Evolutionary conservation across 306 rosid species (phyloP), one percentile per base, ranked within the genome.

Genomic region (Arachis stenosperma): DNA sequence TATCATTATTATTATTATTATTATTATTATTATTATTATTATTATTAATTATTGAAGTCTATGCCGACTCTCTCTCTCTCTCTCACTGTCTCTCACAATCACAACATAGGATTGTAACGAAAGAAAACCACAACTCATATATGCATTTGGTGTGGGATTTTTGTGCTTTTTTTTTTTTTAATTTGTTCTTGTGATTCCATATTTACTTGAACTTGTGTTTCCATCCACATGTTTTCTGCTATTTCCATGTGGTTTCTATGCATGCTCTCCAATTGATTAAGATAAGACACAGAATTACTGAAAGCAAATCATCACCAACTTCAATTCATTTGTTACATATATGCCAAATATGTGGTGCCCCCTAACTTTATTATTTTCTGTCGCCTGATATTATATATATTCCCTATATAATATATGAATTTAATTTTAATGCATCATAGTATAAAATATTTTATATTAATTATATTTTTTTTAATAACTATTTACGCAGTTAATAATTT

Each of bases 201-300:
- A 22, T 22, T 22, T 40, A 27, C 69, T 44, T 46, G 8, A 50
- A 52, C 12, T 8, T 75, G 8, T 43, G 14, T 42, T 65, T 63
- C 50, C 66, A 62, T 70, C 64, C 71, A 70, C 60, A 63, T 53
- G 15, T 57, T 59, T 41, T 36, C 76, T 30, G 65, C 27, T 30
- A 53, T 17, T 58, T 61, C 54, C 48, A 39, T 39, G 43, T 15
- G 36, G 22, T 36, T 42, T 11, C 63, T 50, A 50, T 13, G 50
- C 7, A 33, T 33, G 37, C 37, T 33, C 37, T 33, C 4, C 37
- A 33, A 33, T 33, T 33, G 4, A 33, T 33, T 0, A 33, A n/a
- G 6, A 51, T 42, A 53, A 52, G 22, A n/a, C 11, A 12, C 43
- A 9, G 27, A 2, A 69, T 55, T 70, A 39, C 44, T 7, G 14